Evolutionary conservation across 331 rosid species (phyloP).

Genomic region (Quercus lobata): DNA sequence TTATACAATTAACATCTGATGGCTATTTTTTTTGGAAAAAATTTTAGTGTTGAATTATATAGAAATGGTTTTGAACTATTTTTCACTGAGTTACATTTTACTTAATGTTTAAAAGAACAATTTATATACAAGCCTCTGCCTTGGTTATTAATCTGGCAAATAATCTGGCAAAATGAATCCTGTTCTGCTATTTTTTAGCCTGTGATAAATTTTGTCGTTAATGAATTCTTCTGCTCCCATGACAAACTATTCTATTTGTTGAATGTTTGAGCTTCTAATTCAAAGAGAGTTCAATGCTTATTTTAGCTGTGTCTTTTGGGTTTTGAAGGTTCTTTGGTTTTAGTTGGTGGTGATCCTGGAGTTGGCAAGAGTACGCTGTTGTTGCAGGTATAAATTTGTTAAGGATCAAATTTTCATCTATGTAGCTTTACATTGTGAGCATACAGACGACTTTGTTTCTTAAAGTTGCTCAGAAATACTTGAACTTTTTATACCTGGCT

Average conservation of each 20-base stretch:
- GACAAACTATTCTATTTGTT: background rate
- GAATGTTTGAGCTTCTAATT: background rate
- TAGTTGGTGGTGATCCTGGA: conserved; percentile 96
- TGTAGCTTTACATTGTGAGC: background rate
- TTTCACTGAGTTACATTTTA: background rate
- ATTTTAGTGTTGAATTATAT: background rate
- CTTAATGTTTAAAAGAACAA: background rate
- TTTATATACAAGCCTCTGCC: background rate
- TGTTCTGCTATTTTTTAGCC: background rate
- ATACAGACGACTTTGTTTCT: background rate
- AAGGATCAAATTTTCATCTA: background rate
- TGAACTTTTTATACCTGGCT: background rate
- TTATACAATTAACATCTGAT: background rate
- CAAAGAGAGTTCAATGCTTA: conserved; percentile 9
- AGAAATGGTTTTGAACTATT: background rate
- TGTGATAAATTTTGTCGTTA: background rate
- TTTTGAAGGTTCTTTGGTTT: conserved; percentile 77
- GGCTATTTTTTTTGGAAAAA: background rate
- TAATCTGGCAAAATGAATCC: background rate
- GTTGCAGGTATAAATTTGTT: conserved; percentile 63
- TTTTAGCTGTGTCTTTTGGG: conserved; percentile 20
- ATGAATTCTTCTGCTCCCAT: background rate
- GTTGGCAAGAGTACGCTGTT: conserved; percentile 92
- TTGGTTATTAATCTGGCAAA: background rate
- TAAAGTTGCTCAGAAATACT: background rate